Conservation (phyloP, 257 asterid species). For the Solanum pennellii region DNA sequence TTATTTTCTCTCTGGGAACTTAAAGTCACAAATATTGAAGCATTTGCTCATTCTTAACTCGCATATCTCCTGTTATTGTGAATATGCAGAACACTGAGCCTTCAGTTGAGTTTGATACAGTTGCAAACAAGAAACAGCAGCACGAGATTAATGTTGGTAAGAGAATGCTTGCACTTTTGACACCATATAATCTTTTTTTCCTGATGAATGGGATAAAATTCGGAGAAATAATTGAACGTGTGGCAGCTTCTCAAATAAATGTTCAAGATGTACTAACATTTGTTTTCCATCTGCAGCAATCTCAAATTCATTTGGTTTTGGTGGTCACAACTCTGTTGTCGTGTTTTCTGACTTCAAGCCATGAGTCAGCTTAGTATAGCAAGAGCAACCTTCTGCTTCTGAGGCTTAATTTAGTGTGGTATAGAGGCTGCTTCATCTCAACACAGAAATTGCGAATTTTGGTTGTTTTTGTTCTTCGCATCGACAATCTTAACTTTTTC, state of each 20-base stretch:
- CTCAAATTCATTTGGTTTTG: slow-evolving; percentile 76
- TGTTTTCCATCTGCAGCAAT: slow-evolving; percentile 42
- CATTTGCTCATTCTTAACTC: not conserved
- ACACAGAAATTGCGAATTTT: slow-evolving; percentile 3
- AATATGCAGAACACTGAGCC: slow-evolving; percentile 75
- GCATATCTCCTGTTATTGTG: not conserved
- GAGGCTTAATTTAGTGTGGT: not conserved
- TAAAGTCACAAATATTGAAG: not conserved
- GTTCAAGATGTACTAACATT: not conserved
- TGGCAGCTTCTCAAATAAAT: not conserved
- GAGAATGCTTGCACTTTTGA: slow-evolving; percentile 5
- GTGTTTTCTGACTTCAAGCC: slow-evolving; percentile 69
- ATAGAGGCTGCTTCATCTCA: not conserved
- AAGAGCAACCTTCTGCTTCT: slow-evolving; percentile 2
- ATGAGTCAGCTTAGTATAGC: slow-evolving; percentile 16
- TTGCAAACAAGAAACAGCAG: slow-evolving; percentile 66
- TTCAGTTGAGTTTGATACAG: slow-evolving; percentile 70
- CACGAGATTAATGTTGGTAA: slow-evolving; percentile 80
- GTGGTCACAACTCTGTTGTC: slow-evolving; percentile 76
- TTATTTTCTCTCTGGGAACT: not conserved
- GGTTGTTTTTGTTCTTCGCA: slow-evolving; percentile 6
- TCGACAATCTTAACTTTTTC: not conserved
- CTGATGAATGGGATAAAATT: not conserved
- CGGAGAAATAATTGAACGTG: not conserved
- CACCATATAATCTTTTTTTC: not conserved